These are phyloP conservation scores for Ophiorrhiza pumila DNA, from an alignment of 257 asterid species.

Conservation along the genomic window DNA sequence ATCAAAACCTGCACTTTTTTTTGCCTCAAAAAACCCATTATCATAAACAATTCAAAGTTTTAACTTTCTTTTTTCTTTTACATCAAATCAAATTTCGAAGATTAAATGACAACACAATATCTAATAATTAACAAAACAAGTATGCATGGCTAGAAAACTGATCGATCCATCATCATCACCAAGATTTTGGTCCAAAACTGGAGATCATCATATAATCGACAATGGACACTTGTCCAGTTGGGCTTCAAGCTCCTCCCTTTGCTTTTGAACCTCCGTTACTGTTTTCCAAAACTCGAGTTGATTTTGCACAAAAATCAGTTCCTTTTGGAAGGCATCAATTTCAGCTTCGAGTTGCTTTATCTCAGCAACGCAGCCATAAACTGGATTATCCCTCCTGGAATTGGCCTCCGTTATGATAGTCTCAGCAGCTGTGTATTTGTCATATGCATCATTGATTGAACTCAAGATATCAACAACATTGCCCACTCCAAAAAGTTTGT, in stretches of 20 bases:
- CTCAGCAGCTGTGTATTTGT: background rate
- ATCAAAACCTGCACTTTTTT: no score
- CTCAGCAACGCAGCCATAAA: constrained; percentile 3
- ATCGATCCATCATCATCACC: background rate
- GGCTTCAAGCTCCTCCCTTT: background rate
- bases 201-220: background rate
- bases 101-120: no score
- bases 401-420: constrained; percentile 7
- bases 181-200: background rate
- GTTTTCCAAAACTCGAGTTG: background rate
- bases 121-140: no score
- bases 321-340: background rate
- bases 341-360: background rate
- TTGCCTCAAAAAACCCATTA: no score
- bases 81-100: no score
- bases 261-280: background rate
- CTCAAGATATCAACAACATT: background rate
- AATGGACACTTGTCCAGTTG: constrained; percentile 2
- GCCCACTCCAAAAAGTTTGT: constrained; percentile 7
- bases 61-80: no score
- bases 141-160: no score
- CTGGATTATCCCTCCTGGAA: constrained; percentile 16
- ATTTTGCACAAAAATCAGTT: background rate
- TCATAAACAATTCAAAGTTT: no score
- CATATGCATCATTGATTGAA: background rate